Evolutionary conservation across 2,329 filamentous ascomycete genomes (phyloP).

Genomic region (Exophiala xenobiotica): DNA sequence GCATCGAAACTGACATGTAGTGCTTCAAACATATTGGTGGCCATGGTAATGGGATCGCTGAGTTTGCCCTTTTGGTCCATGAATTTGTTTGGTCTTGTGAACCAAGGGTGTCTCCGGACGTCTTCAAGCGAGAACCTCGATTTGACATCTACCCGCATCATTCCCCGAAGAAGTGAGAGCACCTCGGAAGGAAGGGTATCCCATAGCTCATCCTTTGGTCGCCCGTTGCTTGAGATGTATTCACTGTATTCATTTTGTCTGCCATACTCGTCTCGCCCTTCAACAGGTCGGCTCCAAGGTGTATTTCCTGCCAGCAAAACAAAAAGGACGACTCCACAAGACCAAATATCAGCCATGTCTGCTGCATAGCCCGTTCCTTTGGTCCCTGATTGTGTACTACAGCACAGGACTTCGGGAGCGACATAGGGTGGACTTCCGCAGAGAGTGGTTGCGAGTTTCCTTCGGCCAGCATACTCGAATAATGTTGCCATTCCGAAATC

Average conservation of each 20-base stretch:
- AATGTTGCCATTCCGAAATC: slow-evolving; percentile 95
- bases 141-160: slow-evolving; percentile 77
- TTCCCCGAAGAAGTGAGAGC: slow-evolving; percentile 81
- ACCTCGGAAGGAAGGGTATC: slow-evolving; percentile 69
- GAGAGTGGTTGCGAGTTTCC: slow-evolving; percentile 80
- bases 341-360: slow-evolving; percentile 91
- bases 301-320: slow-evolving; percentile 94
- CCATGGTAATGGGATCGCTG: slow-evolving; percentile 75
- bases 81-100: slow-evolving; percentile 76
- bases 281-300: slow-evolving; percentile 91
- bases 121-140: slow-evolving; percentile 82
- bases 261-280: slow-evolving; percentile 62
- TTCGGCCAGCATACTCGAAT: slow-evolving; percentile 82
- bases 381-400: slow-evolving; percentile 51
- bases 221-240: slow-evolving; percentile 76
- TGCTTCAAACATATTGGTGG: slow-evolving; percentile 92
- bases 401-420: slow-evolving; percentile 78
- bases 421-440: slow-evolving; percentile 98
- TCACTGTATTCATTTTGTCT: slow-evolving; percentile 70
- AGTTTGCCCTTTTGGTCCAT: slow-evolving; percentile 72
- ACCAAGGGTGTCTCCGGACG: slow-evolving; percentile 92
- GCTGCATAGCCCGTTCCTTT: slow-evolving; percentile 54
- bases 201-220: slow-evolving; percentile 84
- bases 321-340: slow-evolving; percentile 95
- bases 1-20: slow-evolving; percentile 84